Conservation (phyloP, 2,329 filamentous ascomycete genomes). For the Fusarium multiceps region DNA sequence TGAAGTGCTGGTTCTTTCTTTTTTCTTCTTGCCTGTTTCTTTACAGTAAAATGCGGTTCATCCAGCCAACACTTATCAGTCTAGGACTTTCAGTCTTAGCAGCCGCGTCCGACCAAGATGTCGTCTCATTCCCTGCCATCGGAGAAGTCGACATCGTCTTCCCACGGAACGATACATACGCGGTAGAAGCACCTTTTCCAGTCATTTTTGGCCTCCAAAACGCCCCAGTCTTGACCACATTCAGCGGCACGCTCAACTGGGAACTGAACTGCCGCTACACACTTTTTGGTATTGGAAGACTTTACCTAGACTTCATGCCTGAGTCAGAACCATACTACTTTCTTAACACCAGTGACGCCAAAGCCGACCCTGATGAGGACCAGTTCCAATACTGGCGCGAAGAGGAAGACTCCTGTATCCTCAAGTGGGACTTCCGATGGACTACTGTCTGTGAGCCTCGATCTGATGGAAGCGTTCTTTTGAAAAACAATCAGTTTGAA, state of each 20-base stretch:
- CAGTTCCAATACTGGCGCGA: conserved; percentile 26
- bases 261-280: conserved; percentile 17
- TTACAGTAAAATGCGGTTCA: neutral
- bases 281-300: conserved; percentile 14
- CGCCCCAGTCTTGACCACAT: conserved; percentile 21
- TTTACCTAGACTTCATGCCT: conserved; percentile 20
- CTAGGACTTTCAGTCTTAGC: neutral
- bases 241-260: conserved; percentile 22
- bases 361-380: conserved; percentile 15
- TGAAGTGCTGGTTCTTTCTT: neutral
- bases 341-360: conserved; percentile 23
- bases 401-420: conserved; percentile 18
- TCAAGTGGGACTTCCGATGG: conserved; percentile 24
- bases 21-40: neutral
- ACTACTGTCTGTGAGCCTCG: conserved; percentile 19
- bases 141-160: conserved; percentile 32
- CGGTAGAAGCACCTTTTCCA: conserved; percentile 25
- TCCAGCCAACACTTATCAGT: neutral
- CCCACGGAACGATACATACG: conserved; percentile 29
- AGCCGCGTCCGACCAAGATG: conserved; percentile 4
- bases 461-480: conserved; percentile 9
- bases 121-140: conserved; percentile 19
- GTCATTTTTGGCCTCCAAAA: conserved; percentile 34
- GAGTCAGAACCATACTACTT: conserved; percentile 19
- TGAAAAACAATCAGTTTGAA: conserved; percentile 26